These are phyloP conservation scores for Mycena haematopus DNA, from an alignment of 768 basidiomycete genomes.

Conservation along the genomic window DNA sequence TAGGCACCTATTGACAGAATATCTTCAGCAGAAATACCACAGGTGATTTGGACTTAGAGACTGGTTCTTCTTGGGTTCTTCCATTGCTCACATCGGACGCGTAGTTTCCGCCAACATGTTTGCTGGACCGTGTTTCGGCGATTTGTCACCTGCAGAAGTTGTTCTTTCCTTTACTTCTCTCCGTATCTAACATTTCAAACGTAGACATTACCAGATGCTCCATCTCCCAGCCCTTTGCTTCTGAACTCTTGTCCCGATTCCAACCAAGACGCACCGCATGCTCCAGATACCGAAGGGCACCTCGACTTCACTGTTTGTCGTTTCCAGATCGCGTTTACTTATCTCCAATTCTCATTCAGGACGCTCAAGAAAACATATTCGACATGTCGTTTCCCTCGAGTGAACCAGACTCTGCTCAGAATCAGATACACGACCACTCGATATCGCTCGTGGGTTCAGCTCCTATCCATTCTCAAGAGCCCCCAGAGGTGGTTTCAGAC, in stretches of 20 bases:
- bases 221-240: conserved; percentile 25
- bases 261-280: background rate
- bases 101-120: conserved; percentile 28
- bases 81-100: background rate
- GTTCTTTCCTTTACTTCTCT: background rate
- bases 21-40: background rate
- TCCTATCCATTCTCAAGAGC: background rate
- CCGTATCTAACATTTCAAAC: background rate
- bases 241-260: conserved; percentile 5
- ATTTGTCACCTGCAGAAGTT: conserved; percentile 34
- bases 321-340: background rate
- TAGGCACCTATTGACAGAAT: background rate
- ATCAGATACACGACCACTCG: background rate
- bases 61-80: background rate
- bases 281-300: conserved; percentile 5
- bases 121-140: conserved; percentile 35
- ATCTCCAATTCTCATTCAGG: background rate
- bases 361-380: conserved; percentile 1
- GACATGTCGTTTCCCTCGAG: background rate
- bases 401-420: background rate
- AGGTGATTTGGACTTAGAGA: background rate
- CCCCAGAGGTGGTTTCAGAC: conserved; percentile 1
- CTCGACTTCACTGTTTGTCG: conserved; percentile 10
- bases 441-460: background rate
- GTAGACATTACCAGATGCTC: conserved; percentile 23